Base-by-base conservation (phyloP, 257 asterid species). In the Hygrophila difformis region DNA sequence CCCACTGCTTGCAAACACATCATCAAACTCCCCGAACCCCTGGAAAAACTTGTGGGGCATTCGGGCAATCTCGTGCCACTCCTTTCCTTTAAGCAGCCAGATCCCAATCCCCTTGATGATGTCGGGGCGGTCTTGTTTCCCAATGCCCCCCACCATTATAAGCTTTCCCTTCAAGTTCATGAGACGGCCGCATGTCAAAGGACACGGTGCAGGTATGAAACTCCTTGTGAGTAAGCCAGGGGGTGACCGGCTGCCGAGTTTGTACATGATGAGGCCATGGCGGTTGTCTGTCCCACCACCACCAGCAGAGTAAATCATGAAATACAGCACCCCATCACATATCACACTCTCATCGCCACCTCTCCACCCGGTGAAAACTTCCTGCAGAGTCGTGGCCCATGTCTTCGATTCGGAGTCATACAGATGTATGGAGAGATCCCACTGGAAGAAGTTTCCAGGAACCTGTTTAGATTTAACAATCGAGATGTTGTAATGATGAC, bases 1-100 rank as follows among this genome's bases (percentile, higher is more conserved):
- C 22, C 99, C 96, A 13, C 96, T 74, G 69, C 99, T 82, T 8
- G 95, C 93, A 47, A 91, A 91, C 29, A 91, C 96, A 35, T 91
- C 99, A 35, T 91, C 95, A 12, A 86, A 60, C 71, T 91, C 99
- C 2, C 99, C 99, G 40, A 91, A 91, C 13, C 99, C 96, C 60
- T 91, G 99, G 40, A 86, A 91, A 39, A 43, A 68, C 62, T 67
- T 82, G 5, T 82, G 96, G 0, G 96, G 95, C 96, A 91, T 86
- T 19, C 95, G 71, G 2, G 87, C 71, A 12, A 86, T 67, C 60
- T 86, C 93, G 36, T 73, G 75, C 94, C 93, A 91, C 47, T 68
- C 84, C 40, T 75, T 72, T 37, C 93, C 99, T 28, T 67, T 62
- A 14, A 91, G 63, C 46, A 47, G 42, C 99, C 96, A 91, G 37